Evolutionary conservation across 305 asterid genomes (phyloP).

Genomic region (Rubia peregrina): DNA sequence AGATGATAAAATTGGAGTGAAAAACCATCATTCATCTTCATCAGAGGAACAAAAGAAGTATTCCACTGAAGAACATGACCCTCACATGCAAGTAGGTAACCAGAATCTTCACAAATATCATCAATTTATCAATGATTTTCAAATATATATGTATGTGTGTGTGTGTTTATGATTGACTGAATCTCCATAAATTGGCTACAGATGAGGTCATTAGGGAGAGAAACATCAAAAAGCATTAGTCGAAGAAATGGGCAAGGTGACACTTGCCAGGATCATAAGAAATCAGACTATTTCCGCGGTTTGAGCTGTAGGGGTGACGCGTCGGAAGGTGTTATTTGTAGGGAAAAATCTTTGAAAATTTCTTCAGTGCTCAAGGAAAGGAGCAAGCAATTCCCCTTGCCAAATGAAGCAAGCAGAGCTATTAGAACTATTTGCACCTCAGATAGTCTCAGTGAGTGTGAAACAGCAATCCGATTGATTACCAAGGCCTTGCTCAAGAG

Average conservation of each 20-base stretch:
- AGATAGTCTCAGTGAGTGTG: slow-evolving; percentile 53
- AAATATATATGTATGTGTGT: neutral
- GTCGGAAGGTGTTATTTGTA: slow-evolving; percentile 22
- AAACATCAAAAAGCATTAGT: slow-evolving; percentile 39
- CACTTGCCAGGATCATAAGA: slow-evolving; percentile 32
- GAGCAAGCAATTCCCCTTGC: slow-evolving; percentile 8
- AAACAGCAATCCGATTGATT: slow-evolving; percentile 49
- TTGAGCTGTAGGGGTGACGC: slow-evolving; percentile 53
- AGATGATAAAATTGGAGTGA: slow-evolving; percentile 21
- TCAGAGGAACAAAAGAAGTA: slow-evolving; percentile 27
- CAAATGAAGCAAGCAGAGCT: slow-evolving; percentile 32
- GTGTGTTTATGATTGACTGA: neutral
- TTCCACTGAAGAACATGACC: slow-evolving; percentile 24
- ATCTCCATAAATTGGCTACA: slow-evolving; percentile 20
- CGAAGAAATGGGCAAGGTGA: slow-evolving; percentile 31
- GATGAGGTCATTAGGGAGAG: slow-evolving; percentile 32
- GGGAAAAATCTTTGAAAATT: slow-evolving; percentile 17
- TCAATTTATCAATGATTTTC: neutral
- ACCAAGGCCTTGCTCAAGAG: slow-evolving; percentile 46
- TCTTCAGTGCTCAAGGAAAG: slow-evolving; percentile 27
- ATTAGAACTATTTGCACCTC: slow-evolving; percentile 49
- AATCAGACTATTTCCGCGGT: slow-evolving; percentile 43
- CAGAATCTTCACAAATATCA: slow-evolving; percentile 9
- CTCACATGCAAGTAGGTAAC: slow-evolving; percentile 45
- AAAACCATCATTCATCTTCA: slow-evolving; percentile 30